Percentiles rank a stretch among this genome's conserved stretches.
phyloP scores from a whole-genome alignment of 2,329 filamentous ascomycete species.

The Xylaria sp. region DNA sequence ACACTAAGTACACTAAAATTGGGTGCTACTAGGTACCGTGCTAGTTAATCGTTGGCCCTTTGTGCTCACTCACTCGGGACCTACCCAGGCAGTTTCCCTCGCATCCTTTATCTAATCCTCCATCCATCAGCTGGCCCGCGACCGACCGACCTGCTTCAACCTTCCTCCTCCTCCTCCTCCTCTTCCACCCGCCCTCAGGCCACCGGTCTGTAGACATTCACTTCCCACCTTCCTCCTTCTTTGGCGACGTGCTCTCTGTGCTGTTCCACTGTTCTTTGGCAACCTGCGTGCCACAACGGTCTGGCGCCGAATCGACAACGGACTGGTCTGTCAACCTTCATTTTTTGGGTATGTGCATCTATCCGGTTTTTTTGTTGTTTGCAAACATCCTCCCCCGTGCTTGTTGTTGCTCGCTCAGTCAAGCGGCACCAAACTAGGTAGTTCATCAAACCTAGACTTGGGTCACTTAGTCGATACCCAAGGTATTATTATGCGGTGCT shows the following conservation, averaged over 20 bases:
- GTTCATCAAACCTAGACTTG: background rate
- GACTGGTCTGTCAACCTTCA: constrained; percentile 39
- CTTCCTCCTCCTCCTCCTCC: constrained; percentile 19
- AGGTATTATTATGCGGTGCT: background rate
- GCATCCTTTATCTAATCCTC: constrained; percentile 20
- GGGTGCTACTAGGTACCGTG: background rate
- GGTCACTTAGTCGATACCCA: background rate
- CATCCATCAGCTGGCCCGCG: constrained; percentile 22
- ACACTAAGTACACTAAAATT: background rate
- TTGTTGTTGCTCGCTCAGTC: background rate
- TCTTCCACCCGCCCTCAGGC: constrained; percentile 30
- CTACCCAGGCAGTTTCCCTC: constrained; percentile 18
- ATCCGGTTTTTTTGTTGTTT: background rate
- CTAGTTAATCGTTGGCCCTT: background rate
- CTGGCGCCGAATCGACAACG: constrained; percentile 28
- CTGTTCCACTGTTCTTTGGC: constrained; percentile 19
- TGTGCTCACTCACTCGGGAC: constrained; percentile 4
- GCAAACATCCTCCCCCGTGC: background rate
- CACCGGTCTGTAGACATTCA: constrained; percentile 36
- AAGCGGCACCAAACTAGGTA: background rate
- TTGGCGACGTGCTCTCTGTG: constrained; percentile 29
- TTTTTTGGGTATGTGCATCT: constrained; percentile 37
- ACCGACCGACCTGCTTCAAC: constrained; percentile 23
- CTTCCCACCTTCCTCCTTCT: constrained; percentile 31
- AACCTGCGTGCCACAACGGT: constrained; percentile 18